Percentiles rank a stretch among this genome's conserved stretches.
Conservation (phyloP, 371 early-diverging fungal genomes). For the Rhizopus delemar region DNA sequence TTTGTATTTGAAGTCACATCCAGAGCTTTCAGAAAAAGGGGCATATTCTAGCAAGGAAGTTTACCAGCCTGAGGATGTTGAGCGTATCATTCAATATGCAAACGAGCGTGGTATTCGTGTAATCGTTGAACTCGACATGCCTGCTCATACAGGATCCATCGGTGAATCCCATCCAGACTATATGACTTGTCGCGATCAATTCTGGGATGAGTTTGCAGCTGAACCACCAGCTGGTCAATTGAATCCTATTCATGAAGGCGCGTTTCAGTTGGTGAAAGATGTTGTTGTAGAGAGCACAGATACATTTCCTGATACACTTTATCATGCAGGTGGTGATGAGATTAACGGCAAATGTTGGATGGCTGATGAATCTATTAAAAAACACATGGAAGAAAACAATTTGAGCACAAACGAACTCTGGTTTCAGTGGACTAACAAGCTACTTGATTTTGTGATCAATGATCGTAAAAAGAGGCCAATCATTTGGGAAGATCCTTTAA, state of each 20-base stretch:
- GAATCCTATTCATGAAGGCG: conserved; percentile 51
- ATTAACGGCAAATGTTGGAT: conserved; percentile 64
- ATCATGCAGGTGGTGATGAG: conserved; percentile 73
- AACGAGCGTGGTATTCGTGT: conserved; percentile 68
- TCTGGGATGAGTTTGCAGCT: conserved; percentile 36
- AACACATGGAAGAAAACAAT: conserved; percentile 14
- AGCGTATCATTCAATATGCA: conserved; percentile 55
- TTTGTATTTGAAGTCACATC: conserved; percentile 40
- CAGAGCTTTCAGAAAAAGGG: conserved; percentile 19
- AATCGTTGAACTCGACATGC: conserved; percentile 72
- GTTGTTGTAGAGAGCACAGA: conserved; percentile 53
- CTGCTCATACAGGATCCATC: conserved; percentile 32
- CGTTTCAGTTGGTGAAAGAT: conserved; percentile 53
- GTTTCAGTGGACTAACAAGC: conserved; percentile 18
- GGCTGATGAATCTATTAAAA: conserved; percentile 4
- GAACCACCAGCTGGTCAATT: conserved; percentile 28
- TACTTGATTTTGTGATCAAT: conserved; percentile 6
- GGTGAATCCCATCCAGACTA: conserved; percentile 30
- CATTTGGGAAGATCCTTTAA: conserved; percentile 33
- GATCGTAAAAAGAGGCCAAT: conserved; percentile 27
- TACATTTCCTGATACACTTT: conserved; percentile 61
- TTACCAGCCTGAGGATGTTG: conserved; percentile 61
- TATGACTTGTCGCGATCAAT: conserved; percentile 34
- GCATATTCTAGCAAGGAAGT: conserved; percentile 40
- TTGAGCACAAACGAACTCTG: conserved; percentile 18